These are phyloP conservation scores for Fagopyrum tataricum DNA, from an alignment of 148 eudicot genomes.

Conservation along the genomic window DNA sequence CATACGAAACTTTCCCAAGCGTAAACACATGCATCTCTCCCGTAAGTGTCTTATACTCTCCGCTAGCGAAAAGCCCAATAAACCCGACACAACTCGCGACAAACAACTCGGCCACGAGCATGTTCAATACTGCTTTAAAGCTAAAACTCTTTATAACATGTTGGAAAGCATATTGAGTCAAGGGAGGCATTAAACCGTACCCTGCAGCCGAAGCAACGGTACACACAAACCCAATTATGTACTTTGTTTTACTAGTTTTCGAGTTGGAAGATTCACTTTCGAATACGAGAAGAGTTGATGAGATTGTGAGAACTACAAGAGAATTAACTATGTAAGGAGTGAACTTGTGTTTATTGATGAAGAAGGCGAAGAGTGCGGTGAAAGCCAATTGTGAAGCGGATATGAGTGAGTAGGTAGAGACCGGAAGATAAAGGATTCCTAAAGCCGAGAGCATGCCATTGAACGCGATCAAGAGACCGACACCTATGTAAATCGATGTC, in stretches of 20 bases:
- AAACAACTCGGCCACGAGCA: slow-evolving; percentile 30
- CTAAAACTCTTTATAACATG: slow-evolving; percentile 22
- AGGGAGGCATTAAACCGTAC: slow-evolving; percentile 31
- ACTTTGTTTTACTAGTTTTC: slow-evolving; percentile 3
- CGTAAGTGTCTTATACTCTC: slow-evolving; percentile 32
- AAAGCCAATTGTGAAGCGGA: slow-evolving; percentile 47
- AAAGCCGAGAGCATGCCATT: slow-evolving; percentile 37
- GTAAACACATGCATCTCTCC: slow-evolving; percentile 29
- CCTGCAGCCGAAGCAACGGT: slow-evolving; percentile 40
- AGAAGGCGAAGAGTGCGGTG: slow-evolving; percentile 39
- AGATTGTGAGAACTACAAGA: slow-evolving; percentile 36
- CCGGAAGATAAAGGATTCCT: slow-evolving; percentile 40
- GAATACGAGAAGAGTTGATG: slow-evolving; percentile 34
- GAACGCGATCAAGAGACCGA: slow-evolving; percentile 29
- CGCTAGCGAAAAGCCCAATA: slow-evolving; percentile 41
- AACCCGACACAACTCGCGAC: slow-evolving; percentile 26
- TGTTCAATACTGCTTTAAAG: slow-evolving; percentile 21
- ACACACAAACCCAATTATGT: slow-evolving; percentile 33
- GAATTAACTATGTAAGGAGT: slow-evolving; percentile 35
- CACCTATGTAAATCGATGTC: slow-evolving; percentile 17
- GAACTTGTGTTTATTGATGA: slow-evolving; percentile 45
- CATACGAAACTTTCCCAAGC: slow-evolving; percentile 32
- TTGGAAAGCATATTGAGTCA: slow-evolving; percentile 31
- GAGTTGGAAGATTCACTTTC: slow-evolving; percentile 2
- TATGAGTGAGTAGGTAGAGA: slow-evolving; percentile 46